Conservation (phyloP, 805 yeast species). For the Nadsonia fulvescens region DNA sequence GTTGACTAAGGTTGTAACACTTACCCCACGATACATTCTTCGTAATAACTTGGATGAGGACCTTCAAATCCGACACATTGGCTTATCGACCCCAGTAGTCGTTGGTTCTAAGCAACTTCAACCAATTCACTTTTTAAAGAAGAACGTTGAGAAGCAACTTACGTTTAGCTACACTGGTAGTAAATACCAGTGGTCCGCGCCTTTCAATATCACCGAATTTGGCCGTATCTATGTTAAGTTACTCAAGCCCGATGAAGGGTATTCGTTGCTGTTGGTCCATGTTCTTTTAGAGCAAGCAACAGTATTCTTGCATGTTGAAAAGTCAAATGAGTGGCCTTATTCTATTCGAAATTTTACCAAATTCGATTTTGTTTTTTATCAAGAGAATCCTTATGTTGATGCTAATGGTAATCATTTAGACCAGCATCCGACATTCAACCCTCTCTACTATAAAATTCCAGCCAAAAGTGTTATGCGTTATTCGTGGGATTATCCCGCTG, state of each 20-base stretch:
- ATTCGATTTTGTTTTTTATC: slow-evolving; percentile 71
- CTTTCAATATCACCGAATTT: slow-evolving; percentile 66
- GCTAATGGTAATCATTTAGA: slow-evolving; percentile 45
- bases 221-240: slow-evolving; percentile 69
- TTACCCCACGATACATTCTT: slow-evolving; percentile 70
- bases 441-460: slow-evolving; percentile 67
- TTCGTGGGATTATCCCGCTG: slow-evolving; percentile 95
- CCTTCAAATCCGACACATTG: slow-evolving; percentile 36
- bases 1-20: slow-evolving; percentile 55
- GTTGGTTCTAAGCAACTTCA: too few species aligned
- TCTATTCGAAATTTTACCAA: slow-evolving; percentile 82
- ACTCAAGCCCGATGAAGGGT: slow-evolving; percentile 39
- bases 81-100: slow-evolving; percentile 12
- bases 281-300: slow-evolving; percentile 68
- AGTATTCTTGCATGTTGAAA: slow-evolving; percentile 53
- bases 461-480: slow-evolving; percentile 92
- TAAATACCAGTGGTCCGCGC: slow-evolving; percentile 64
- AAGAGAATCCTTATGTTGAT: slow-evolving; percentile 53
- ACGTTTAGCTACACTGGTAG: slow-evolving; percentile 39
- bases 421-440: slow-evolving; percentile 43
- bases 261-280: slow-evolving; percentile 52
- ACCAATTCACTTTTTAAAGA: slow-evolving; percentile 36
- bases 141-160: slow-evolving; percentile 38
- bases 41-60: slow-evolving; percentile 40
- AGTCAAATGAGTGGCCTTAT: slow-evolving; percentile 81